Conservation (phyloP, 2,329 filamentous ascomycete species). For the Alternaria arbusti region DNA sequence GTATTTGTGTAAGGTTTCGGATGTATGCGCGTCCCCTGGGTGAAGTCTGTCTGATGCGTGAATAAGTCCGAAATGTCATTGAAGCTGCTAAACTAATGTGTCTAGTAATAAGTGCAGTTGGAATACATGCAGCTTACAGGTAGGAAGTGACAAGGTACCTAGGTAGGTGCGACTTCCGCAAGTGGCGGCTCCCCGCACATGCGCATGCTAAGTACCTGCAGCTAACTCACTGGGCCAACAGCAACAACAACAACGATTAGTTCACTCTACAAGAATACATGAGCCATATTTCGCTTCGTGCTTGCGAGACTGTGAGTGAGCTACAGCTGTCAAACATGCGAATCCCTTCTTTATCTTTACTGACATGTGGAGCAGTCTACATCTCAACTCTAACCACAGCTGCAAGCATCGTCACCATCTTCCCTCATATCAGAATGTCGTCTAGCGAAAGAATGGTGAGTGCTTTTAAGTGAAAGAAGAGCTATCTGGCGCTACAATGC, state of each 20-base stretch:
- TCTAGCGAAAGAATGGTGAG: not conserved
- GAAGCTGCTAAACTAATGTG: not conserved
- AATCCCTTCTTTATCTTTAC: not conserved
- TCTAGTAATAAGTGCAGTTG: not conserved
- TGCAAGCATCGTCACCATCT: not conserved
- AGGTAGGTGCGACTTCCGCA: not conserved
- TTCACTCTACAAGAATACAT: not conserved
- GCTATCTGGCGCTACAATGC: not conserved
- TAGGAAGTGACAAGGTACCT: not conserved
- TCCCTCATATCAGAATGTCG: not conserved
- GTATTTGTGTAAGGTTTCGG: not conserved
- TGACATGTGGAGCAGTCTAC: not conserved
- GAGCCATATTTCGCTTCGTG: not conserved
- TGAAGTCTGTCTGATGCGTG: not conserved
- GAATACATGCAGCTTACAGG: not conserved
- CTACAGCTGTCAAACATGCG: not conserved
- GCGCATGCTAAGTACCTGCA: not conserved
- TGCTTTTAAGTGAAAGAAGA: not conserved
- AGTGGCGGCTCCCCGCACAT: slow-evolving; percentile 1
- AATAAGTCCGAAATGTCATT: too few species aligned
- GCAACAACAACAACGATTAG: not conserved
- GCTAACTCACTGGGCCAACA: not conserved
- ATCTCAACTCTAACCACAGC: not conserved
- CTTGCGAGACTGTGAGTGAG: not conserved
- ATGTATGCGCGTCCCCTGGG: not conserved